A percentile compares a stretch with the other conserved stretches of the same genome.
Conservation (phyloP, 768 basidiomycete genomes). For the Daedaleopsis sinensis region DNA sequence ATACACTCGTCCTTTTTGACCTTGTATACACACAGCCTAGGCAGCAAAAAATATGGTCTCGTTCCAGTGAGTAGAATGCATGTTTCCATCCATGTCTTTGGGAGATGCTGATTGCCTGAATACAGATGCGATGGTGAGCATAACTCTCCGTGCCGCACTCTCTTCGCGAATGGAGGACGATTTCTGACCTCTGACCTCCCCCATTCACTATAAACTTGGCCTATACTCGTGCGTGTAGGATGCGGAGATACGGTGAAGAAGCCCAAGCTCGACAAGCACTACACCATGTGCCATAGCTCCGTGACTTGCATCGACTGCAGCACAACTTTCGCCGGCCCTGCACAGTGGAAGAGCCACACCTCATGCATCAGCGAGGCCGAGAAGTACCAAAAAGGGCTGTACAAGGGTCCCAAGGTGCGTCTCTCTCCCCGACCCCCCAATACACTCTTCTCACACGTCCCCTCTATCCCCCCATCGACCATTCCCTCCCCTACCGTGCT, state of each 20-base stretch:
- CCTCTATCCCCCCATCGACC: no score
- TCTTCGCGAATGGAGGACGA: slow-evolving; percentile 14
- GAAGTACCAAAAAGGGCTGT: slow-evolving; percentile 88
- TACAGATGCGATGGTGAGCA: slow-evolving; percentile 70
- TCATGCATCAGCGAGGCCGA: slow-evolving; percentile 89
- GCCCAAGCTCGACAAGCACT: slow-evolving; percentile 87
- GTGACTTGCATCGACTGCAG: slow-evolving; percentile 90
- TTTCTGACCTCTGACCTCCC: slow-evolving; percentile 1
- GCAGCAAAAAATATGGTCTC: slow-evolving; percentile 57
- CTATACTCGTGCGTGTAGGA: slow-evolving; percentile 38
- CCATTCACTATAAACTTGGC: not conserved
- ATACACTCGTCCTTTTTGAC: not conserved
- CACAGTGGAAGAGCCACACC: slow-evolving; percentile 82
- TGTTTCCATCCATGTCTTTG: not conserved
- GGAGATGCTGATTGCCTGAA: not conserved
- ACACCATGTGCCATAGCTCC: slow-evolving; percentile 58
- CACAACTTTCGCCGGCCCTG: slow-evolving; percentile 76
- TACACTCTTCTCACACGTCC: slow-evolving; percentile 12
- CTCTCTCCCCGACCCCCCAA: slow-evolving; percentile 12
- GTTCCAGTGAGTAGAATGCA: slow-evolving; percentile 56
- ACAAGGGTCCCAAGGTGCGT: slow-evolving; percentile 74
- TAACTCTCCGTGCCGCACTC: not conserved
- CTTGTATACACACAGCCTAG: not conserved
- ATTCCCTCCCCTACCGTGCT: no score
- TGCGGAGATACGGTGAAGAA: slow-evolving; percentile 92